Evolutionary conservation across 2,329 filamentous ascomycete species (phyloP).

Genomic region (Stemphylium beticola): DNA sequence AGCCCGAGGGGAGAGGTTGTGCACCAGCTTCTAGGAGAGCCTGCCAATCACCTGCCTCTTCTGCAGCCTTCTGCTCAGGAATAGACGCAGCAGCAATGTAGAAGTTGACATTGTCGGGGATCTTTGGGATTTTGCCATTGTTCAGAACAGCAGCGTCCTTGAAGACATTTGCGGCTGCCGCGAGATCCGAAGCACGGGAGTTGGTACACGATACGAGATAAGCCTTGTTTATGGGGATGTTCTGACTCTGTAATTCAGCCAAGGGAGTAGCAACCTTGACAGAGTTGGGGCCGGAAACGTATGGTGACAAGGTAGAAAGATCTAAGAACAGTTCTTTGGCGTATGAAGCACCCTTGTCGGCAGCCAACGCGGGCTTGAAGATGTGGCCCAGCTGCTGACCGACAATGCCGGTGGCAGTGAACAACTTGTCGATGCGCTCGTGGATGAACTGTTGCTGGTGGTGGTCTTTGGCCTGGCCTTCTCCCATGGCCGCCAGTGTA

Average conservation of each 20-base stretch:
- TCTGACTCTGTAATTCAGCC: constrained; percentile 70
- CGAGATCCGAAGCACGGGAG: constrained; percentile 78
- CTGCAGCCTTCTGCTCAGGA: constrained; percentile 76
- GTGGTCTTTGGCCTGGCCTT: constrained; percentile 54
- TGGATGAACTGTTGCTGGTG: constrained; percentile 72
- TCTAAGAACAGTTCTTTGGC: constrained; percentile 84
- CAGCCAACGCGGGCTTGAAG: constrained; percentile 64
- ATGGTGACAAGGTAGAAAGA: constrained; percentile 82
- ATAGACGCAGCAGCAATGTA: constrained; percentile 89
- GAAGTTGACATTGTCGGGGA: constrained; percentile 78
- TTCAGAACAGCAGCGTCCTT: constrained; percentile 70
- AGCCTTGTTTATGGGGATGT: constrained; percentile 81
- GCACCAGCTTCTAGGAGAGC: constrained; percentile 81
- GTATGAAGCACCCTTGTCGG: constrained; percentile 80
- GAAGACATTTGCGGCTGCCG: constrained; percentile 84
- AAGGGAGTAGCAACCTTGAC: constrained; percentile 87
- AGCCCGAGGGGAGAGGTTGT: constrained; percentile 71
- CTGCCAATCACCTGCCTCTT: constrained; percentile 87
- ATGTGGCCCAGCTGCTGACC: constrained; percentile 45
- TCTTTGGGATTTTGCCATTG: constrained; percentile 68
- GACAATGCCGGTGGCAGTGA: constrained; percentile 52
- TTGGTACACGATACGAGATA: constrained; percentile 95
- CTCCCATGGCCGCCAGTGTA: constrained; percentile 69
- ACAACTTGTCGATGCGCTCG: constrained; percentile 72
- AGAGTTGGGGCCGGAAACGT: constrained; percentile 86